Base-by-base conservation (phyloP, 2,329 filamentous ascomycete genomes). In the Ilyonectria robusta region DNA sequence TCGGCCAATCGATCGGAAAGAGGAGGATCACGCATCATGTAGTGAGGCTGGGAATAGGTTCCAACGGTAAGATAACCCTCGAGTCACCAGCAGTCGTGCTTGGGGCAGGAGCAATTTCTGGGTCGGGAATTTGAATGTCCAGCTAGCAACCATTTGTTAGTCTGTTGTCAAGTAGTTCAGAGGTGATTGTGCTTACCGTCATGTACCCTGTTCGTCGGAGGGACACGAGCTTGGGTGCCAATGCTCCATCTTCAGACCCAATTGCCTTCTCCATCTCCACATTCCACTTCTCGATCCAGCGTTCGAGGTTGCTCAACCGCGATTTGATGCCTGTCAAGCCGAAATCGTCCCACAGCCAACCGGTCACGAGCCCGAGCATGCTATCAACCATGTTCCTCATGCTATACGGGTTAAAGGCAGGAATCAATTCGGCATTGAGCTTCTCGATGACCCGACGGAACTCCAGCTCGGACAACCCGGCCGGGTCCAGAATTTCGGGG, bases 291-390 rank as follows among this genome's bases (percentile, higher is more conserved):
- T 97, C 93, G 60, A 99, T 88, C 90, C 93, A 97, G 42, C 80
- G 81, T 81, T 99, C 96, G 19, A 98, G 82, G 10, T 83, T 86
- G 62, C 86, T 87, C 51, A 97, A 80, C 62, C 91, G 87, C 23
- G 85, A 84, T 83, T 98, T 98, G 66, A 92, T 88, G 9, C 87
- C 90, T 4, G 93, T 93, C 40, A 94, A 82, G 2, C 95, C 94
- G 23, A 95, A 75, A 78, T 98, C 95, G 66, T 99, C 96, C 94
- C 94, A 98, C 37, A 98, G 76, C 93, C 95, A 99, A 23, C 95
- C 93, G 0, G 96, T 98, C 37, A 94, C 81, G 5, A 97, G 84
- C 2, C 95, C 94, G 72, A 98, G 78, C 11, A 94, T 79, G 13
- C 90, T 89, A 80, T 99, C 96, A 1, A 97, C 71, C 76, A 95